Conservation (phyloP, 306 rosid species). For the Malus sylvestris region DNA sequence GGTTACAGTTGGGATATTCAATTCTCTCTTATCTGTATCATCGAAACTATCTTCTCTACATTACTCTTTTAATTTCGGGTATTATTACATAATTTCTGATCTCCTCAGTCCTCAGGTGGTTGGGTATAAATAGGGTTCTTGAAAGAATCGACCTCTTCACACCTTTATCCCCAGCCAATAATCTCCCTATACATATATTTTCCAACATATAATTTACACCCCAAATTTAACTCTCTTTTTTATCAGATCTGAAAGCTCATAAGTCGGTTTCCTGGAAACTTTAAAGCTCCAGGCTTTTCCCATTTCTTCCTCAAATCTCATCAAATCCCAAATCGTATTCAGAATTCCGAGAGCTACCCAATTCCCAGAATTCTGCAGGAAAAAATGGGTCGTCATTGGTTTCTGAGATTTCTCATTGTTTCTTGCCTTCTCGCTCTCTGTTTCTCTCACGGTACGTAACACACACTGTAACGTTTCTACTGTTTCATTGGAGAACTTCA, state of each 20-base stretch:
- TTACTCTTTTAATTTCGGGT: not conserved
- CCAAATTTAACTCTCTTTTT: not conserved
- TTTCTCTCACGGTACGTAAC: constrained; percentile 37
- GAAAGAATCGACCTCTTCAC: not conserved
- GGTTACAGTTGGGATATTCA: not conserved
- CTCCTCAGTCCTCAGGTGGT: not conserved
- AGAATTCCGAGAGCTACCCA: constrained; percentile 19
- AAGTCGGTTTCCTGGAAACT: not conserved
- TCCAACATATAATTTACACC: not conserved
- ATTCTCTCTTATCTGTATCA: not conserved
- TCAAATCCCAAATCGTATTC: not conserved
- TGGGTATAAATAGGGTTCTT: not conserved
- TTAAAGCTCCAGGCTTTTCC: not conserved
- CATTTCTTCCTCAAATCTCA: not conserved
- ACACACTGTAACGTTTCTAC: not conserved
- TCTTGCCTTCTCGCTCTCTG: constrained; percentile 42
- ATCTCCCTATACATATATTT: not conserved
- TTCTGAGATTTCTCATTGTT: constrained; percentile 37
- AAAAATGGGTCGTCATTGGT: constrained; percentile 46
- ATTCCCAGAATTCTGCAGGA: constrained; percentile 6
- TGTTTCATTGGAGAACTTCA: not conserved
- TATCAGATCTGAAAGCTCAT: not conserved
- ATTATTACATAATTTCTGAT: no score
- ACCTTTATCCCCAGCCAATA: not conserved
- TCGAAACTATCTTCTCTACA: not conserved